These are phyloP conservation scores for Wallacemonas sp. DNA, from an alignment of 208 protist species.

Conservation along the genomic window DNA sequence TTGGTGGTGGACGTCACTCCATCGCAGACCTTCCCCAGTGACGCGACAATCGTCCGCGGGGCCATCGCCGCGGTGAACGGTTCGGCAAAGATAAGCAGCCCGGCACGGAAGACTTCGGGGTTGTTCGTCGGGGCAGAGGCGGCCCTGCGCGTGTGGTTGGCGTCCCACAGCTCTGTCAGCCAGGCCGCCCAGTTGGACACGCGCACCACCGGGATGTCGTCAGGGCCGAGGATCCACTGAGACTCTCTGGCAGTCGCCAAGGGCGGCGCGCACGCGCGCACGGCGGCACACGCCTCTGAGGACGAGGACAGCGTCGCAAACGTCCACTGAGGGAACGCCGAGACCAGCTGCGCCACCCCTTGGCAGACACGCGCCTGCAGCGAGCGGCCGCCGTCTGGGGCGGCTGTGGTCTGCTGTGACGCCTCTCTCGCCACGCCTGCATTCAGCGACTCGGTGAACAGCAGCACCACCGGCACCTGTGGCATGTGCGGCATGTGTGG, in stretches of 20 bases:
- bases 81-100: background rate
- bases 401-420: background rate
- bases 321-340: background rate
- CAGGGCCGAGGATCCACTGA: too few relatives aligned
- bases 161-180: background rate
- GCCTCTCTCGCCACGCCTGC: background rate
- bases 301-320: background rate
- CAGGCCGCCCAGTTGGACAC: background rate
- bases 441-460: constrained; percentile 1
- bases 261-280: background rate
- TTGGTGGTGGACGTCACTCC: background rate
- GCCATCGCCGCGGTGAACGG: background rate
- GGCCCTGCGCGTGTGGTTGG: background rate
- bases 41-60: background rate
- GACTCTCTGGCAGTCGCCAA: too few relatives aligned
- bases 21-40: background rate
- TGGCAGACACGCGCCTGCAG: background rate
- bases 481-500: too few relatives aligned
- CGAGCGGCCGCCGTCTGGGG: background rate
- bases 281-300: background rate
- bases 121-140: too few relatives aligned
- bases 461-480: background rate
- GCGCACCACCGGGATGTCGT: background rate
- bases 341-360: background rate
- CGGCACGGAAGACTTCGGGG: background rate